These are phyloP conservation scores for Plectosphaerella cucumerina DNA, from an alignment of 2,329 filamentous ascomycete genomes.

Conservation along the genomic window DNA sequence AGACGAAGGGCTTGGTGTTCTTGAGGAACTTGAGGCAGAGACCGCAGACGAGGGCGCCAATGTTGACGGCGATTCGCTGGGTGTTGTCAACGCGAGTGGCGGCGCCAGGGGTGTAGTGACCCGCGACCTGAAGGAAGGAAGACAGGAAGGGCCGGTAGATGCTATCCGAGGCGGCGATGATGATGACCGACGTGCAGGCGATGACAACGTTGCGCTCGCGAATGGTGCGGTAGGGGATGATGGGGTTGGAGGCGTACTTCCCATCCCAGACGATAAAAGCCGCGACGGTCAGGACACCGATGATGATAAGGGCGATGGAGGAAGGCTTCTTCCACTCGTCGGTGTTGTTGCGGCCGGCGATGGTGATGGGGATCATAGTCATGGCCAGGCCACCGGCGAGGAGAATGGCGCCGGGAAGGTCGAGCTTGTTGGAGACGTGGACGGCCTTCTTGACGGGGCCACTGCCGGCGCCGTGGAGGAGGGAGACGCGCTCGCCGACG, in stretches of 20 bases:
- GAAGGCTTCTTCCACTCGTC: slow-evolving; percentile 23
- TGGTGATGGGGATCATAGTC: slow-evolving; percentile 28
- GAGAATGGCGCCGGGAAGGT: slow-evolving; percentile 26
- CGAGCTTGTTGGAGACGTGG: slow-evolving; percentile 19
- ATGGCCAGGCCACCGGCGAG: slow-evolving; percentile 27
- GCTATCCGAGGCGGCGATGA: slow-evolving; percentile 29
- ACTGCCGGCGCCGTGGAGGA: not conserved
- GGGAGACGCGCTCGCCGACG: slow-evolving; percentile 2
- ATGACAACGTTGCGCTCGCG: slow-evolving; percentile 31
- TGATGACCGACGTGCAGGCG: slow-evolving; percentile 19
- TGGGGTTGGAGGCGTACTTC: slow-evolving; percentile 29
- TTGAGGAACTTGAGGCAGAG: slow-evolving; percentile 31
- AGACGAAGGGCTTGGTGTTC: slow-evolving; percentile 25
- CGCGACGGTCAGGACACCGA: slow-evolving; percentile 20
- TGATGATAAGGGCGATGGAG: slow-evolving; percentile 30
- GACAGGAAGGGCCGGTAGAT: slow-evolving; percentile 34
- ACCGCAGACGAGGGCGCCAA: slow-evolving; percentile 27
- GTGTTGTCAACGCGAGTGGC: slow-evolving; percentile 31
- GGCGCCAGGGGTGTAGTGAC: slow-evolving; percentile 26
- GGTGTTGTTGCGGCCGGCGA: slow-evolving; percentile 29
- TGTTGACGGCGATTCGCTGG: slow-evolving; percentile 29
- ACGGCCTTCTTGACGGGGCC: not conserved
- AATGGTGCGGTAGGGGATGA: slow-evolving; percentile 33
- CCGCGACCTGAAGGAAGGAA: slow-evolving; percentile 34
- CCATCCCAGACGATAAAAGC: slow-evolving; percentile 30